phyloP scores from a whole-genome alignment of 208 protist genomes.

The Borovskyia barvae region DNA sequence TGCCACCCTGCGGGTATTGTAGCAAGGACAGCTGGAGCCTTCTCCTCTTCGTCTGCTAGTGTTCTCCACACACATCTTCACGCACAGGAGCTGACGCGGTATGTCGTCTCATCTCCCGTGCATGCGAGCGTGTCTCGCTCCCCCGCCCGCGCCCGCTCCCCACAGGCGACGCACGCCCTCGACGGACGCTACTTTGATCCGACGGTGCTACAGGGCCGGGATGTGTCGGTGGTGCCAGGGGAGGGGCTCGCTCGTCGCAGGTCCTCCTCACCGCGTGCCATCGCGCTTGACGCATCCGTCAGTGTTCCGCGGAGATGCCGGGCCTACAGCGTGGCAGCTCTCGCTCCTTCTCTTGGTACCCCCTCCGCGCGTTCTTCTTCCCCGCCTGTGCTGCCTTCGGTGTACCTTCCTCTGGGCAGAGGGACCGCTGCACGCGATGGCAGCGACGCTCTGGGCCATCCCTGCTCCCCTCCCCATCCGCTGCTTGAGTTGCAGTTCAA shows the following conservation, averaged over 20 bases:
- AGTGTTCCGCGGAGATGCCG: too few species aligned
- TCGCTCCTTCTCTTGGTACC: too few species aligned
- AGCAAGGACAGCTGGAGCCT: background rate
- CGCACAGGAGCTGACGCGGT: conserved; percentile 1
- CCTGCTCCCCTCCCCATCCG: background rate
- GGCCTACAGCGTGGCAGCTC: too few species aligned
- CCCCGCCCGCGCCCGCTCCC: conserved; percentile 26
- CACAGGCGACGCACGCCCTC: conserved; percentile 20
- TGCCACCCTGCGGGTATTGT: background rate
- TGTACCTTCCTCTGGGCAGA: background rate
- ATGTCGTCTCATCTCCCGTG: background rate
- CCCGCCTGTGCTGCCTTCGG: too few species aligned
- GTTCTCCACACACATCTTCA: background rate
- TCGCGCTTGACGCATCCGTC: too few species aligned
- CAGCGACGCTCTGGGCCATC: background rate
- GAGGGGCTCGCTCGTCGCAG: too few species aligned
- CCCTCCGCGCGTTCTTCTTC: too few species aligned
- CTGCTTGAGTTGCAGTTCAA: conserved; percentile 13
- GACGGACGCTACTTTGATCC: conserved; percentile 30
- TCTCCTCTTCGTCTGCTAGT: background rate
- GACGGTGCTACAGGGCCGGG: background rate
- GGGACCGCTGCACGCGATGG: background rate
- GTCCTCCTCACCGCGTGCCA: too few species aligned
- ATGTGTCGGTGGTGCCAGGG: background rate
- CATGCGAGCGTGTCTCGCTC: conserved; percentile 10